A percentile compares a stretch with the other conserved stretches of the same genome.
These are phyloP conservation scores for Bryum argenteum DNA, from an alignment of 225 moss, liverwort and hornwort species.

Conservation along the genomic window DNA sequence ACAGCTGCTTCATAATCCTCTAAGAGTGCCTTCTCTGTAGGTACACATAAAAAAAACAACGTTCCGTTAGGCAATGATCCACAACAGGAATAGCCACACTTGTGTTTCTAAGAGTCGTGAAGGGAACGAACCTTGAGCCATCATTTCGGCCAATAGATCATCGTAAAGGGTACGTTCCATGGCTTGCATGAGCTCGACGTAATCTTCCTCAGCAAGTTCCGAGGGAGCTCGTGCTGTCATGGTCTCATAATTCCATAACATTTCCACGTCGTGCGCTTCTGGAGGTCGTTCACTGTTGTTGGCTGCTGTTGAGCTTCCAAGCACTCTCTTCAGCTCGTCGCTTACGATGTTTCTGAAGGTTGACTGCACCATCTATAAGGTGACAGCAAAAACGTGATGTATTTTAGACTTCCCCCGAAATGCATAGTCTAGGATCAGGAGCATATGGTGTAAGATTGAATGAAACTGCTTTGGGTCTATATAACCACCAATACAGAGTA, in stretches of 20 bases:
- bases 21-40: slow-evolving; percentile 81
- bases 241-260: slow-evolving; percentile 88
- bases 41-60: slow-evolving; percentile 2
- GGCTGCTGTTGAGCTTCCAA: slow-evolving; percentile 39
- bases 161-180: slow-evolving; percentile 93
- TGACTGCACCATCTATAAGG: slow-evolving; percentile 66
- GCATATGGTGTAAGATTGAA: too few species aligned
- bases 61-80: background rate
- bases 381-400: slow-evolving; percentile 16
- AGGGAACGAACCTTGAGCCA: slow-evolving; percentile 79
- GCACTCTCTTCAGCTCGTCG: slow-evolving; percentile 83
- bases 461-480: too few species aligned
- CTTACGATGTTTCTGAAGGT: slow-evolving; percentile 79
- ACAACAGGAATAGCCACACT: too few species aligned
- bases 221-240: slow-evolving; percentile 55
- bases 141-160: slow-evolving; percentile 73
- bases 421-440: too few species aligned
- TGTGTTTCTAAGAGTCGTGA: background rate
- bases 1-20: slow-evolving; percentile 85
- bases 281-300: slow-evolving; percentile 32
- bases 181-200: slow-evolving; percentile 81
- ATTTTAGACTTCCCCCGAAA: slow-evolving; percentile 13
- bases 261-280: slow-evolving; percentile 64
- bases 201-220: slow-evolving; percentile 78
- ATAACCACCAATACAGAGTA: too few species aligned